phyloP scores from a whole-genome alignment of 495 filamentous ascomycete genomes.

The Lichina pygmaea region DNA sequence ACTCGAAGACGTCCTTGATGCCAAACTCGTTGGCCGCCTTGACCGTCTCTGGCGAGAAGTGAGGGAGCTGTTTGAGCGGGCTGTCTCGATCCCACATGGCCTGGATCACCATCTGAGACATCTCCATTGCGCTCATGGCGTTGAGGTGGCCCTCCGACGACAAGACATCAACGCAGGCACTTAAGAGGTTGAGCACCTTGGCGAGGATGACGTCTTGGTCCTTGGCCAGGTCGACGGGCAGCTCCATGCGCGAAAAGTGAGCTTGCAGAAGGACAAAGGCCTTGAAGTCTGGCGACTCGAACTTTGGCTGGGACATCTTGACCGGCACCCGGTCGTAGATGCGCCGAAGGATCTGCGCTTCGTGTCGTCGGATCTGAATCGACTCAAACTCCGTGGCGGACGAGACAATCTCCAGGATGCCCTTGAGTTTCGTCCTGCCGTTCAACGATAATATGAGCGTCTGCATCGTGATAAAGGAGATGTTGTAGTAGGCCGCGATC shows the following conservation, averaged over 20 bases:
- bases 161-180: constrained; percentile 80
- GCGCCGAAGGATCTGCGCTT: constrained; percentile 63
- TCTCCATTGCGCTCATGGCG: constrained; percentile 95
- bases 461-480: constrained; percentile 98
- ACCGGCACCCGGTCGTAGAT: constrained; percentile 88
- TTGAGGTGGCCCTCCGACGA: constrained; percentile 92
- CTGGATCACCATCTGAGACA: constrained; percentile 98
- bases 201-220: constrained; percentile 75
- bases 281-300: constrained; percentile 94
- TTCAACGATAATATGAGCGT: constrained; percentile 92
- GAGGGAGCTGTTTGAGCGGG: constrained; percentile 89
- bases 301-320: constrained; percentile 67
- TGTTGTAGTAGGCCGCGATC: constrained; percentile 98
- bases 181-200: constrained; percentile 68
- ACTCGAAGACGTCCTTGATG: constrained; percentile 84
- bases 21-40: constrained; percentile 51
- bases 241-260: constrained; percentile 89
- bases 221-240: constrained; percentile 89
- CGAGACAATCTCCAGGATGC: constrained; percentile 88
- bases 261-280: constrained; percentile 89
- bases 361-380: constrained; percentile 83
- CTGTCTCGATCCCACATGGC: constrained; percentile 98
- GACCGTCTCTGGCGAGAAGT: constrained; percentile 65
- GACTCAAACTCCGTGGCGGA: constrained; percentile 91
- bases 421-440: constrained; percentile 74